Percentiles rank a stretch among this genome's conserved stretches.
Evolutionary conservation across 129 eudicot species (phyloP).

Genomic region (Chrysanthemum seticuspe): DNA sequence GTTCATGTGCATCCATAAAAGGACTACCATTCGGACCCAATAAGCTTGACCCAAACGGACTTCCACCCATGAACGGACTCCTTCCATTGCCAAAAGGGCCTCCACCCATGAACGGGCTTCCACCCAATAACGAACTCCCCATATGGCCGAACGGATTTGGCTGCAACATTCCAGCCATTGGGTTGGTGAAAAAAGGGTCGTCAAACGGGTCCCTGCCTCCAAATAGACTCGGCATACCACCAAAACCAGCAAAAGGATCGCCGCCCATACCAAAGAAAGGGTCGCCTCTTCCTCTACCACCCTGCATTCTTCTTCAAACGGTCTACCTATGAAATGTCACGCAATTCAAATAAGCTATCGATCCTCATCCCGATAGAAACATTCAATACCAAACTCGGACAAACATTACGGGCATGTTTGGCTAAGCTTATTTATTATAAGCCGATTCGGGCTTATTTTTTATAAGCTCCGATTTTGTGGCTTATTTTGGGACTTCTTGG

Average conservation of each 20-base stretch:
- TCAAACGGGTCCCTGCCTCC: conserved; percentile 80
- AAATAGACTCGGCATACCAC: conserved; percentile 52
- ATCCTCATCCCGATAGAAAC: too few species aligned
- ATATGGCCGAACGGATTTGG: conserved; percentile 43
- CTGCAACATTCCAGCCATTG: conserved; percentile 59
- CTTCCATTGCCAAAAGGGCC: too few species aligned
- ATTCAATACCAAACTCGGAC: too few species aligned
- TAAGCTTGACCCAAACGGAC: too few species aligned
- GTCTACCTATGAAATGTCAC: conserved; percentile 25
- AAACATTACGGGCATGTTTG: too few species aligned
- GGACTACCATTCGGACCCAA: too few species aligned
- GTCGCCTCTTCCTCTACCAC: conserved; percentile 54
- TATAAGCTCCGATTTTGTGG: too few species aligned
- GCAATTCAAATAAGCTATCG: neutral
- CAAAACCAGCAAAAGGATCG: conserved; percentile 54
- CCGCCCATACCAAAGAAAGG: conserved; percentile 44
- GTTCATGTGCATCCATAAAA: conserved; percentile 27
- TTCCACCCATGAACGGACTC: too few species aligned
- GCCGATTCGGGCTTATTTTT: too few species aligned
- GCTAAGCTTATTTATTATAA: too few species aligned
- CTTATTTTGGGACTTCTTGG: too few species aligned
- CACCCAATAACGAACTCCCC: conserved; percentile 44
- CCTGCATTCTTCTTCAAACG: conserved; percentile 44
- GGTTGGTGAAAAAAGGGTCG: conserved; percentile 75
- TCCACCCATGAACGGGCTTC: neutral